These are phyloP conservation scores for Nothophaeocryptopus gaeumannii DNA, from an alignment of 2,329 filamentous ascomycete species.

Conservation along the genomic window DNA sequence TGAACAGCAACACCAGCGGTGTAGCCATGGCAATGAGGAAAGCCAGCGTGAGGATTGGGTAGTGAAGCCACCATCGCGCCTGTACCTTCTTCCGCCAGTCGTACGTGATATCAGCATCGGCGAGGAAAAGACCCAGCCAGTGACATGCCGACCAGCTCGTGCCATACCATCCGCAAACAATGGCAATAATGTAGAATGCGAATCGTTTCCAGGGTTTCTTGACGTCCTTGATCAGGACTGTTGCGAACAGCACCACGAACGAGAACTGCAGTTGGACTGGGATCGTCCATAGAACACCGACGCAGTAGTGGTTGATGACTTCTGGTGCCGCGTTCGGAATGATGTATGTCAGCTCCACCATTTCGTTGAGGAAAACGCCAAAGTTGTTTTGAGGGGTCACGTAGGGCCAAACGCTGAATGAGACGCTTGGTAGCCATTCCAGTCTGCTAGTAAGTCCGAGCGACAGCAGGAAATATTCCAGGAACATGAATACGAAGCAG, in stretches of 20 bases:
- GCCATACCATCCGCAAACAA: conserved; percentile 48
- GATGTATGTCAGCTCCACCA: conserved; percentile 46
- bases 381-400: conserved; percentile 41
- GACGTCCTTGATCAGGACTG: conserved; percentile 46
- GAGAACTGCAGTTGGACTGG: conserved; percentile 49
- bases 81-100: conserved; percentile 43
- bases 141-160: conserved; percentile 46
- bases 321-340: conserved; percentile 50
- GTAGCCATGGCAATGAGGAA: conserved; percentile 37
- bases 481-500: conserved; percentile 41
- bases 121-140: conserved; percentile 46
- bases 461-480: conserved; percentile 50
- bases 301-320: conserved; percentile 50
- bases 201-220: conserved; percentile 49
- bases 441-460: conserved; percentile 44
- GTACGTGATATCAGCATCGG: conserved; percentile 49
- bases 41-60: conserved; percentile 36
- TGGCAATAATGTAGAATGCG: conserved; percentile 43
- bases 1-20: conserved; percentile 39
- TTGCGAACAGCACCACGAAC: conserved; percentile 45
- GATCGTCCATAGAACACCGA: conserved; percentile 51
- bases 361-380: conserved; percentile 43
- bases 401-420: conserved; percentile 50
- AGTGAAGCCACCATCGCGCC: conserved; percentile 36
- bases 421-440: conserved; percentile 46